These are phyloP conservation scores for Dichotomopilus funicola DNA, from an alignment of 2,329 filamentous ascomycete genomes.

Conservation along the genomic window DNA sequence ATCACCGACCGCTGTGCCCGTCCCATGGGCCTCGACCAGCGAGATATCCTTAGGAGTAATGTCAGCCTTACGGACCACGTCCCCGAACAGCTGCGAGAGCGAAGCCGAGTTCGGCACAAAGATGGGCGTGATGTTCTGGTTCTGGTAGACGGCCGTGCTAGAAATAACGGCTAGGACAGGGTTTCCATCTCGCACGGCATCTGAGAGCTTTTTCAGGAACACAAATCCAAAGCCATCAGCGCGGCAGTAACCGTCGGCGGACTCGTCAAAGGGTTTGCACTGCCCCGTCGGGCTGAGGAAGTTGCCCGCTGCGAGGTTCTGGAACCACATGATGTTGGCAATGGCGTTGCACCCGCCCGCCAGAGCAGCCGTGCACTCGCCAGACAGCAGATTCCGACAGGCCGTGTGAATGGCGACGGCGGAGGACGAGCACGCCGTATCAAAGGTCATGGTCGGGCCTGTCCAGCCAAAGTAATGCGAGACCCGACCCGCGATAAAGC, in stretches of 20 bases:
- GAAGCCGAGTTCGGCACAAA: conserved; percentile 19
- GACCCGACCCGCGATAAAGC: conserved; percentile 30
- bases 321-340: conserved; percentile 20
- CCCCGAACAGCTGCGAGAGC: conserved; percentile 24
- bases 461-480: conserved; percentile 32
- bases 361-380: conserved; percentile 29
- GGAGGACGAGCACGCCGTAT: conserved; percentile 34
- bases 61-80: conserved; percentile 26
- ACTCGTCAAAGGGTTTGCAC: conserved; percentile 30
- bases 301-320: conserved; percentile 26
- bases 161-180: conserved; percentile 36
- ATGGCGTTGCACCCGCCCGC: conserved; percentile 30
- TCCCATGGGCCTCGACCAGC: conserved; percentile 37
- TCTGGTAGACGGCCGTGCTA: conserved; percentile 35
- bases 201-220: conserved; percentile 41
- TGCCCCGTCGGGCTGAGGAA: conserved; percentile 28
- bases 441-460: conserved; percentile 29
- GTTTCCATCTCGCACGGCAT: conserved; percentile 43
- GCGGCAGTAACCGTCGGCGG: conserved; percentile 44
- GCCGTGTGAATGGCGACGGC: conserved; percentile 34
- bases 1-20: conserved; percentile 28
- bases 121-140: conserved; percentile 32
- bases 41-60: conserved; percentile 25
- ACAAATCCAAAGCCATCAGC: conserved; percentile 42
- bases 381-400: conserved; percentile 23